A percentile compares a stretch with the other conserved stretches of the same genome.
Conservation (phyloP, 805 yeast genomes). For the Barnettozyma vustinii region DNA sequence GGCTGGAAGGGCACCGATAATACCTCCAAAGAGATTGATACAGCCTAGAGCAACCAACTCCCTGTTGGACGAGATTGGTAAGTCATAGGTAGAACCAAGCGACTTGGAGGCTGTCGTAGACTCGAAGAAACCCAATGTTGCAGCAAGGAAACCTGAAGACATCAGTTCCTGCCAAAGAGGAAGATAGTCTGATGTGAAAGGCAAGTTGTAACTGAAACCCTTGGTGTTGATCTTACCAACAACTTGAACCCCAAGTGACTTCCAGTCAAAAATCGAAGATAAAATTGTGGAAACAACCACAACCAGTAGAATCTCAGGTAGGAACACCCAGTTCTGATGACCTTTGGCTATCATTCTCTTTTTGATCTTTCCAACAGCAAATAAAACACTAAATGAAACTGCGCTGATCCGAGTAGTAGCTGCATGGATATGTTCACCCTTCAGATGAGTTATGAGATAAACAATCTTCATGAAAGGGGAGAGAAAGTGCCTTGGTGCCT, state of each 20-base stretch:
- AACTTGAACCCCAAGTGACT: conserved; percentile 52
- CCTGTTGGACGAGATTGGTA: conserved; percentile 77
- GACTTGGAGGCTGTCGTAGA: conserved; percentile 90
- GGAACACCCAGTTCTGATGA: conserved; percentile 44
- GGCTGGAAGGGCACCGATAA: conserved; percentile 66
- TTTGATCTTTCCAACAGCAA: conserved; percentile 40
- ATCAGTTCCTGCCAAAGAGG: conserved; percentile 50
- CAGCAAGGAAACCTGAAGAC: conserved; percentile 69
- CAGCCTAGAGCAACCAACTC: conserved; percentile 87
- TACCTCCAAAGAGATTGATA: conserved; percentile 55
- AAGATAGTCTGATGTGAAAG: conserved; percentile 44
- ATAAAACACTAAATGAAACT: conserved; percentile 40
- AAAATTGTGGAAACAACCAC: conserved; percentile 62
- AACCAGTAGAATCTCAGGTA: conserved; percentile 75
- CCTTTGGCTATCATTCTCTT: conserved; percentile 25
- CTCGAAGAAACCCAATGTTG: conserved; percentile 87
- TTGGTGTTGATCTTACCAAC: conserved; percentile 63
- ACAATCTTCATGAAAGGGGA: conserved; percentile 66
- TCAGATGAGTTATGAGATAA: conserved; percentile 48
- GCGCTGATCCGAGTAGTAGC: conserved; percentile 61
- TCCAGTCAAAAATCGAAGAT: conserved; percentile 47
- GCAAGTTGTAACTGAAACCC: conserved; percentile 47
- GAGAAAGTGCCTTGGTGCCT: conserved; percentile 49
- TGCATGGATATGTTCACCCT: conserved; percentile 36
- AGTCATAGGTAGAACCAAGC: conserved; percentile 65